A percentile compares a stretch with the other conserved stretches of the same genome.
These are phyloP conservation scores for Lagerstroemia speciosa DNA, from an alignment of 345 rosid species.

Conservation along the genomic window DNA sequence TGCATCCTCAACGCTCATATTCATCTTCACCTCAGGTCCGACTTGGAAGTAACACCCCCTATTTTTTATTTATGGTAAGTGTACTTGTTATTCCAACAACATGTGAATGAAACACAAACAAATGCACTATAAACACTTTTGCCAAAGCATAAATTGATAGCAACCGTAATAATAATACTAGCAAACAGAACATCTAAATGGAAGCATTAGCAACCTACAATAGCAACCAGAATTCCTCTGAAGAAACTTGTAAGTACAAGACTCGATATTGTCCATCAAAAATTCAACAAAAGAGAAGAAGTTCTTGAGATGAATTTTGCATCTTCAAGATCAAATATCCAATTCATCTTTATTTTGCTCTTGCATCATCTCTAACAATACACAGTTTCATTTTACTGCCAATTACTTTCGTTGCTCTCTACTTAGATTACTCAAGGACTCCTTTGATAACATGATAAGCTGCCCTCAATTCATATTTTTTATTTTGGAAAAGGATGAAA, in stretches of 20 bases:
- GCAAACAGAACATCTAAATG: neutral
- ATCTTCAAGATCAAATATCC: too few species aligned
- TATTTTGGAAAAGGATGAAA: too few species aligned
- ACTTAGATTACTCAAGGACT: too few species aligned
- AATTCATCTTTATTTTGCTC: too few species aligned
- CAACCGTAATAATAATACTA: neutral
- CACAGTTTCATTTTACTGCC: too few species aligned
- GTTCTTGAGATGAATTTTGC: too few species aligned
- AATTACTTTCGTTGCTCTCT: too few species aligned
- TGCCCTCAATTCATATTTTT: too few species aligned
- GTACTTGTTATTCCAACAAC: neutral
- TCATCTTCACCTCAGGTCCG: constrained; percentile 41
- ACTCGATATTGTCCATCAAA: too few species aligned
- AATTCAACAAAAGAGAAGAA: too few species aligned
- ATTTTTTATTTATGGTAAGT: neutral
- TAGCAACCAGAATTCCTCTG: neutral
- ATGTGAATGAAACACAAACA: neutral
- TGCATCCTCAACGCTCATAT: constrained; percentile 58
- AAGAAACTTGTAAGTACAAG: neutral
- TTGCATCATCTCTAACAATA: too few species aligned
- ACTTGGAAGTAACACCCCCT: constrained; percentile 66
- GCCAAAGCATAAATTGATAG: neutral
- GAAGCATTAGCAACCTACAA: neutral
- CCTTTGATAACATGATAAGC: too few species aligned
- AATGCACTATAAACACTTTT: neutral